A percentile compares a stretch with the other conserved stretches of the same genome.
phyloP scores from a whole-genome alignment of 768 basidiomycete genomes.

The Russula foetens region DNA sequence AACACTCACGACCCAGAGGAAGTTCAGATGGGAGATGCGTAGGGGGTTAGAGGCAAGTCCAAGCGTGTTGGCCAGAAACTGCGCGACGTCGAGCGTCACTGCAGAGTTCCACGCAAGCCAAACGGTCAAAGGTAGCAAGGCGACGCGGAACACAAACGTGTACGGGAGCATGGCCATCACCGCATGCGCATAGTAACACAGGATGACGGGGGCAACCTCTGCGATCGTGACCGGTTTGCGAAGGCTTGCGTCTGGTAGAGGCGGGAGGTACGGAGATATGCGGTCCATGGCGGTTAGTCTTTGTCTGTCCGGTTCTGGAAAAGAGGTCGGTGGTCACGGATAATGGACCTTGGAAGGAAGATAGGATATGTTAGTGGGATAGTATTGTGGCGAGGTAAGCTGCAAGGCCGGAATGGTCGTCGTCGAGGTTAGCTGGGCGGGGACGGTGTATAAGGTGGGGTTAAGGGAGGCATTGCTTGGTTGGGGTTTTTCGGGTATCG shows the following conservation, averaged over 20 bases:
- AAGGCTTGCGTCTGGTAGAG: constrained; percentile 1
- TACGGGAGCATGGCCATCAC: constrained; percentile 13
- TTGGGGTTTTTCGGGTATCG: too few relatives aligned
- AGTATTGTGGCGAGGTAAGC: too few relatives aligned
- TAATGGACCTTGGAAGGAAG: too few relatives aligned
- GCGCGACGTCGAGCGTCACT: constrained; percentile 2
- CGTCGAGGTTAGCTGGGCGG: not conserved
- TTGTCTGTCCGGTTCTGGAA: too few relatives aligned
- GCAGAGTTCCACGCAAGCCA: constrained; percentile 7
- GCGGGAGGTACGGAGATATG: not conserved
- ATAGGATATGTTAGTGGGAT: too few relatives aligned
- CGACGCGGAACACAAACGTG: not conserved
- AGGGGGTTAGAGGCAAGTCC: not conserved
- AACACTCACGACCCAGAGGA: constrained; percentile 10
- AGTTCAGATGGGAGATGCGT: constrained; percentile 9
- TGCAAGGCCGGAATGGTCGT: not conserved
- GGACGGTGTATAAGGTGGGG: too few relatives aligned
- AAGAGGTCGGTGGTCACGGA: too few relatives aligned
- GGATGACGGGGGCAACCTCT: constrained; percentile 1
- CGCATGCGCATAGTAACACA: constrained; percentile 14
- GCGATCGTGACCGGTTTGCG: not conserved
- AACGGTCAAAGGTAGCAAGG: constrained; percentile 13
- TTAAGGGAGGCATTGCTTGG: too few relatives aligned
- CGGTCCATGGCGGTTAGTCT: not conserved
- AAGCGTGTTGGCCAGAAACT: not conserved